These are phyloP conservation scores for Umbellularia californica DNA, from an alignment of 164 flowering plant species.

Conservation along the genomic window DNA sequence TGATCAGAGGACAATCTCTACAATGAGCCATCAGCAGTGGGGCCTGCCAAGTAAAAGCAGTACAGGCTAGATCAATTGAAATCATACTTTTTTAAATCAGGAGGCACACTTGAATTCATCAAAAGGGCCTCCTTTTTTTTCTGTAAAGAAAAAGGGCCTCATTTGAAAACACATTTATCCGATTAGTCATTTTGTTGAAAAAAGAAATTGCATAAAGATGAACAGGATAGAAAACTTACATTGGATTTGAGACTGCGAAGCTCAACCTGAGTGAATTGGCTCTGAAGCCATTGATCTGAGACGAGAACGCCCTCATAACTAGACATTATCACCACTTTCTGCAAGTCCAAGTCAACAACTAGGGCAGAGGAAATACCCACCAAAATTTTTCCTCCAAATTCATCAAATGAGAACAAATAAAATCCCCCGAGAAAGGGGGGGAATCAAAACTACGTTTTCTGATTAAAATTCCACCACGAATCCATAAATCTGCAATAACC, in stretches of 20 bases:
- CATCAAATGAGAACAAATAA: slow-evolving; percentile 7
- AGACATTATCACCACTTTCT: slow-evolving; percentile 38
- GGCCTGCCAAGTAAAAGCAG: no score
- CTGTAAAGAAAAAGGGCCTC: no score
- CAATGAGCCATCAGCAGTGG: no score
- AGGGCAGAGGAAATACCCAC: slow-evolving; percentile 1
- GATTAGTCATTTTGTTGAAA: neutral
- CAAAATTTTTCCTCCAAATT: neutral
- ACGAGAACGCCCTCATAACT: slow-evolving; percentile 59
- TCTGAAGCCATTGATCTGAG: slow-evolving; percentile 78
- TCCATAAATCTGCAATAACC: neutral
- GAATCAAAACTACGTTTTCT: slow-evolving; percentile 8
- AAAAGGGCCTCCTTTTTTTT: no score
- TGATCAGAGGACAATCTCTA: no score
- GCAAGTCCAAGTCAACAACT: neutral
- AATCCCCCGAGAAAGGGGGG: slow-evolving; percentile 1
- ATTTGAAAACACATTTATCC: no score
- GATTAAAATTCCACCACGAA: slow-evolving; percentile 6
- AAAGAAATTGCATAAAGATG: neutral
- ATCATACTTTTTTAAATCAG: no score
- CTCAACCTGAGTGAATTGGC: slow-evolving; percentile 81
- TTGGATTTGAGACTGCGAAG: slow-evolving; percentile 60
- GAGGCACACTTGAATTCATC: no score
- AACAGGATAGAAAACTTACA: slow-evolving; percentile 23
- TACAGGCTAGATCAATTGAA: no score